Percentiles rank a stretch among this genome's conserved stretches.
These are phyloP conservation scores for Phytophthora cajani DNA, from an alignment of 352 stramenopile genomes.

Conservation along the genomic window DNA sequence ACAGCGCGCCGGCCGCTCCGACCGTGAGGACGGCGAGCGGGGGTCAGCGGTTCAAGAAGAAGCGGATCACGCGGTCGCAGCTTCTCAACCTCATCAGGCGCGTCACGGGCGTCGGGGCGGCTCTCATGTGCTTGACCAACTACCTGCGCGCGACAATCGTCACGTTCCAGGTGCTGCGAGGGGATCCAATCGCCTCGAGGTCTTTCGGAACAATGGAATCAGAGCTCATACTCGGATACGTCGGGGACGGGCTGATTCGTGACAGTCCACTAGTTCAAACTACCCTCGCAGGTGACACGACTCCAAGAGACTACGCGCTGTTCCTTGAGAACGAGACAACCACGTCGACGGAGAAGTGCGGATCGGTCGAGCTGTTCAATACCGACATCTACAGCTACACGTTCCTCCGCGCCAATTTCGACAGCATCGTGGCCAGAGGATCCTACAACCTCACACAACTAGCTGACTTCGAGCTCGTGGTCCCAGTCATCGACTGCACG, in stretches of 20 bases:
- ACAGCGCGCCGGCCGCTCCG: slow-evolving; percentile 2
- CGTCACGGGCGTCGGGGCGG: slow-evolving; percentile 26
- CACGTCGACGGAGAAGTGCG: slow-evolving; percentile 33
- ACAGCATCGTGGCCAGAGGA: slow-evolving; percentile 16
- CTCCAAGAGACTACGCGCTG: slow-evolving; percentile 33
- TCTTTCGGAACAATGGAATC: slow-evolving; percentile 24
- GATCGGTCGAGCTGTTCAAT: slow-evolving; percentile 6
- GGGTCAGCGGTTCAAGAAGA: slow-evolving; percentile 25
- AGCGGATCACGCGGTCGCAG: slow-evolving; percentile 29
- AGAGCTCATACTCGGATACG: slow-evolving; percentile 31
- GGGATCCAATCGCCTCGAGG: slow-evolving; percentile 16
- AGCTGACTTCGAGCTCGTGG: slow-evolving; percentile 35
- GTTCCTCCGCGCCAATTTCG: slow-evolving; percentile 40
- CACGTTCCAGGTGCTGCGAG: slow-evolving; percentile 33
- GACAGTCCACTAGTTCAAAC: slow-evolving; percentile 40
- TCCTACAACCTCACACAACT: slow-evolving; percentile 48
- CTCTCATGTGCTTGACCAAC: slow-evolving; percentile 40
- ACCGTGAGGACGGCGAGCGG: neutral
- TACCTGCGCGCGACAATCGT: slow-evolving; percentile 33
- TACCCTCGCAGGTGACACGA: slow-evolving; percentile 25
- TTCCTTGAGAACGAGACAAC: slow-evolving; percentile 39
- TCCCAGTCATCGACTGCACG: slow-evolving; percentile 55
- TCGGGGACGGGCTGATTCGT: slow-evolving; percentile 29
- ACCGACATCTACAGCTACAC: slow-evolving; percentile 39
- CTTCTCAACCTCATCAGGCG: slow-evolving; percentile 35